These are phyloP conservation scores for Phytophthora cryptogea DNA, from an alignment of 352 stramenopile genomes.

Conservation along the genomic window DNA sequence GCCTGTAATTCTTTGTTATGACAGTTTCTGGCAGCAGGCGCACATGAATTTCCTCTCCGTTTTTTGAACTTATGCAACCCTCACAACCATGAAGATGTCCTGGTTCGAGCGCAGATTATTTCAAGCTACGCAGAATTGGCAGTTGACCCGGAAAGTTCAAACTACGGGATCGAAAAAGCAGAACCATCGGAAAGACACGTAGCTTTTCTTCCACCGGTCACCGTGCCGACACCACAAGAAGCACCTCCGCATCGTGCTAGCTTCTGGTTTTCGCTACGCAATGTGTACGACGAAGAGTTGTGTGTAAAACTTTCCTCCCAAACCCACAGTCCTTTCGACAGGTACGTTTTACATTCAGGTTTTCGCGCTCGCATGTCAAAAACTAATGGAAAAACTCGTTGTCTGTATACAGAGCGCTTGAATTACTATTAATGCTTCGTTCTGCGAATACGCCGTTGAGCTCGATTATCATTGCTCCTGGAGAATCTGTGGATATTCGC, in stretches of 20 bases:
- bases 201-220: constrained; percentile 76
- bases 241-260: constrained; percentile 54
- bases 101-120: constrained; percentile 75
- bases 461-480: constrained; percentile 65
- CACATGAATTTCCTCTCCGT: constrained; percentile 61
- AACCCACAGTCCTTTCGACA: constrained; percentile 45
- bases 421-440: constrained; percentile 77
- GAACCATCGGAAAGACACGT: constrained; percentile 46
- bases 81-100: constrained; percentile 73
- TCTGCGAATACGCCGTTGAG: constrained; percentile 83
- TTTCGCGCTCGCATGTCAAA: constrained; percentile 1
- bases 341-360: constrained; percentile 34
- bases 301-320: constrained; percentile 62
- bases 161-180: constrained; percentile 31
- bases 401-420: constrained; percentile 49
- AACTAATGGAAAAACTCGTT: constrained; percentile 14
- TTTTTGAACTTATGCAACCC: constrained; percentile 85
- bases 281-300: constrained; percentile 88
- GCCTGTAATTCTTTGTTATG: constrained; percentile 2
- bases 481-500: constrained; percentile 83
- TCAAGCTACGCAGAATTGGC: constrained; percentile 84
- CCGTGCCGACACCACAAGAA: constrained; percentile 65
- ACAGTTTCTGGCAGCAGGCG: constrained; percentile 55
- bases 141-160: constrained; percentile 77
- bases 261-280: constrained; percentile 87